Evolutionary conservation across 768 basidiomycete genomes (phyloP), one percentile per base, ranked within the genome.

Genomic region (Tephrocybe sp.): DNA sequence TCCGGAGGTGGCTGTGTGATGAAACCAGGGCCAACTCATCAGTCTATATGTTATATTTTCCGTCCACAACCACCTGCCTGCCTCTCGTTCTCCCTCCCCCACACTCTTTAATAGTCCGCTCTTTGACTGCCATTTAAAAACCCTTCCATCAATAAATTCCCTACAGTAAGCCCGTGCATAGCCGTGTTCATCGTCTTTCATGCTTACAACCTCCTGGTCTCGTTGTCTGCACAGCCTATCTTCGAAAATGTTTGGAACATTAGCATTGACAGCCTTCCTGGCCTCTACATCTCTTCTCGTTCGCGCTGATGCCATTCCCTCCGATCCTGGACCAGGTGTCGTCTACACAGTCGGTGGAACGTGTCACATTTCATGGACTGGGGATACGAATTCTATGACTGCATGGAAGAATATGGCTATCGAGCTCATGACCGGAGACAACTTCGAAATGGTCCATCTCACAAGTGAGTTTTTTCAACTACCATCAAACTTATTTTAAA

Each of bases 361-460:
- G 3, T 92, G 89, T 61, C 57, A 63, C 23, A 72, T 85, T 38
- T 59, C 63, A 10, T 93, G 91, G 90, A 60, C 61, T 0, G 74
- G 70, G 6, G 89, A 90, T 60, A 50, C 67, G 5, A 52, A 55
- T 22, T 73, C 70, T 2, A 75, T 77, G 12, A 82, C 82, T 17
- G 56, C 54, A 13, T 93, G 91, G 91, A 83, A 78, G 62, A 64
- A 71, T 53, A 89, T 87, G 82, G 68, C 74, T 54, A 87, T 93
- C 50, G 72, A 89, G 64, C 78, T 92, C 65, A 92, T 89, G 89
- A 84, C 86, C 1, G 91, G 90, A 4, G 63, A 76, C 61, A 92
- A 93, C 69, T 67, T 76, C 45, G 55, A 75, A 34, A 92, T 92
- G 89, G 61, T 81, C 35, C 78, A 74, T 58, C 56, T 92, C 50